Evolutionary conservation across 2,329 filamentous ascomycete genomes (phyloP), one percentile per base, ranked within the genome.

Genomic region (Penicillium brasilianum): DNA sequence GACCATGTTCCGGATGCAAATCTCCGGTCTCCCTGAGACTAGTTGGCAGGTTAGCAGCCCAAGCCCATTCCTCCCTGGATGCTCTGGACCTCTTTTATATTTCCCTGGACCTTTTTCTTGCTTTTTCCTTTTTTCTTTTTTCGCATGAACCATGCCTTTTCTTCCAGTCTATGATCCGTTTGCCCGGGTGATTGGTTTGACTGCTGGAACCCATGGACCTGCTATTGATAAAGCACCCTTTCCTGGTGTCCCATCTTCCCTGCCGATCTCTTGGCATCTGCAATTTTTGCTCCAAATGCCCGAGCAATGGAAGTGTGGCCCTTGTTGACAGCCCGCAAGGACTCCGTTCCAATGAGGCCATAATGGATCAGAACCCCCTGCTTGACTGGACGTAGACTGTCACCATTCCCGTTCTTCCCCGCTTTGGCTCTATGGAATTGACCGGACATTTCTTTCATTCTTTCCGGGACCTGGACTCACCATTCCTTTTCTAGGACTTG

Each of bases 41-140:
- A 97, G 93, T 88, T 99, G 95, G 95, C 95, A 99, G 95, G 95
- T 99, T 90, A 95, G 95, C 91, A 76, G 69, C 67, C 72, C 72
- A 75, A 66, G 55, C 67, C 70, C 70, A 70, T 71, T 41, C 73
- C 65, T 60, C 58, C 60, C 66, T 61, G 68, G 72, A 74, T 66
- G 52, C 58, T 61, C 53, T 25, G 53, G 53, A 44, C 34, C 7
- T 37, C 63, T 44, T 61, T 44, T 70, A 60, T 70, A 60, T 58
- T 30, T 39, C 55, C 52, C 59, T 61, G 57, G 52, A 58, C 32
- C 36, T 55, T 46, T n/a, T n/a, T n/a, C n/a, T n/a, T n/a, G n/a
- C n/a, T n/a, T n/a, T n/a, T n/a, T n/a, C 30, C 8, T 14, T 11
- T 46, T 1, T 28, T n/a, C 30, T 53, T 25, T 10, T 48, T 53